Base-by-base conservation (phyloP, 495 filamentous ascomycete species). In the Hypoxylon rickii region DNA sequence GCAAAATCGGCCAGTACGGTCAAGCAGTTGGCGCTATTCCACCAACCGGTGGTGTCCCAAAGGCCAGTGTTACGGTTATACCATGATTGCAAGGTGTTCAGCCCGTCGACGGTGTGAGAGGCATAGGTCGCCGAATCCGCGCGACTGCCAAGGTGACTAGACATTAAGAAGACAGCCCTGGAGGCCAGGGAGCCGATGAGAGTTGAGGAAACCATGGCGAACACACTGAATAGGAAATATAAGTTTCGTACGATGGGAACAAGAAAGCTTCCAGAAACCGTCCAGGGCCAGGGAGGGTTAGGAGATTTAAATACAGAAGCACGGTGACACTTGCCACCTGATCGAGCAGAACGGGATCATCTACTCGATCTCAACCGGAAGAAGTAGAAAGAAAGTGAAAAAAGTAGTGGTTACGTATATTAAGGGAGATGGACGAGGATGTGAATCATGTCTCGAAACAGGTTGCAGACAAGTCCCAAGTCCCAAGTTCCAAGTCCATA, bases 11-110 rank as follows among this genome's bases (percentile, higher is more conserved):
- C 82, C 31, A 89, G 64, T 18, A 78, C 74, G 1, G 85, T 88
- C 53, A 90, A 67, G 47, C 76, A 79, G 65, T 89, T 92, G 49
- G 83, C 88, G 32, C 80, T 82, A 69, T 90, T 88, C 88, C 88
- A 92, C 88, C 88, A 92, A 1, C 83, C 83, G 19, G 74, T 77
- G 0, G 81, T 85, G 55, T 82, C 66, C 84, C 85, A 90, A 8
- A 89, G 71, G 12, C 87, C 87, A 0, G 76, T 86, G 6, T 58
- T 57, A 2, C 51, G 44, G 63, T 88, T 80, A 55, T 89, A 90
- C 83, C 83, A 89, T 17, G 37, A 49, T 58, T 89, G 85, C 2
- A 90, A 76, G 7, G 76, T 66, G 19, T 71, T 61, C 40, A 83
- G 60, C 4, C 73, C 82, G 15, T 67, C 51, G 24, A 75, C 67